Evolutionary conservation across 495 filamentous ascomycete species (phyloP), one percentile per base, ranked within the genome.

Genomic region (Acidomyces sp.): DNA sequence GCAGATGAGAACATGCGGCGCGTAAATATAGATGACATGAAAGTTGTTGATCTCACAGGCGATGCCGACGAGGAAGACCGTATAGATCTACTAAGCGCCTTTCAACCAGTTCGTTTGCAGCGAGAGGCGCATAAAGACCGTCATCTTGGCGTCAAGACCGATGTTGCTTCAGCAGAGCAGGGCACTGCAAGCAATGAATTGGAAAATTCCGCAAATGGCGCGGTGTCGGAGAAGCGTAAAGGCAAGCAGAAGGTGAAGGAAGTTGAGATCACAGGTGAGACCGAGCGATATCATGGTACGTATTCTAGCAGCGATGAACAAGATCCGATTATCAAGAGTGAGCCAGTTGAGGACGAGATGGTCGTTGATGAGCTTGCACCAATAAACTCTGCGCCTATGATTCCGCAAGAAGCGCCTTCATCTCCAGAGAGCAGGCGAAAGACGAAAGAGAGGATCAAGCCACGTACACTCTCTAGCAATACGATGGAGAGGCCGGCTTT

Each of bases 81-180:
- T 13, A 6, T 19, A 9, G 36, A 31, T 15, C n/a, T 29, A 4
- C 10, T 19, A n/a, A 3, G 7, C 17, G 13, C 7, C 30, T 43
- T 61, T 29, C 39, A 35, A 12, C 69, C 69, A 0, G 53, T 79
- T 39, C 70, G 74, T 20, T 58, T 79, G 31, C 41, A 60, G 24
- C 60, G 76, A 22, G 56, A 64, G 15, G 62, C 67, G 45, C 72
- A 76, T 49, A 64, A 70, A 45, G 68, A 73, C 1, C 62, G 67
- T 15, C 57, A 60, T 16, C 48, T 69, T 2, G 61, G 65, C 20
- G 62, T 75, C 43, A 69, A 73, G 30, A 71, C 67, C 0, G 65
- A 70, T 16, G 68, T 65, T 31, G 68, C 69, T 17, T 58, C 70
- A 19, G 47, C 31, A 28, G 46, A 44, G 16, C 45, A 54, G 27